Percentiles rank a stretch among this genome's conserved stretches.
phyloP scores from a whole-genome alignment of 169 alveolate genomes.

The Eimeria acervulina region DNA sequence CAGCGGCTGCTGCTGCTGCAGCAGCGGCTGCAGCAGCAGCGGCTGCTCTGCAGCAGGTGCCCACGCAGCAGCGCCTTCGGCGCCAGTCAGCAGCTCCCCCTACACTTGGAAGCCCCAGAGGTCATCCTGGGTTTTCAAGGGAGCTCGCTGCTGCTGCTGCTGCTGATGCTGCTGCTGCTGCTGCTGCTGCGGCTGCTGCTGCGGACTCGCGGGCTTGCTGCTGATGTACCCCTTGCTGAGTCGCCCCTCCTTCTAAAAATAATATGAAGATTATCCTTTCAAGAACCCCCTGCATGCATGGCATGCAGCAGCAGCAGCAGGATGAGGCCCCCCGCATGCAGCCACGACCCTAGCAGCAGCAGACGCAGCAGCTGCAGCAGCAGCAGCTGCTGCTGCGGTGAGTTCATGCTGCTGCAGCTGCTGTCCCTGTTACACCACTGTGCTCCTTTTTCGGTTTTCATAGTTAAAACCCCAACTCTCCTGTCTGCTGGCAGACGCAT shows the following conservation, averaged over 20 bases:
- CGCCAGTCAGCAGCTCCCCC: not conserved
- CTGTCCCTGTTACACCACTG: not conserved
- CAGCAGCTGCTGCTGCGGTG: not conserved
- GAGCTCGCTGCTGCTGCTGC: slow-evolving; percentile 54
- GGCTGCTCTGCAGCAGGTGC: not conserved
- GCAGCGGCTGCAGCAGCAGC: not conserved
- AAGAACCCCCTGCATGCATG: not conserved
- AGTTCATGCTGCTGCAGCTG: slow-evolving; percentile 32
- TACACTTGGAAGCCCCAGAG: not conserved
- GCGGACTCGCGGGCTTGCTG: slow-evolving; percentile 30
- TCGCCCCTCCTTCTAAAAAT: not conserved
- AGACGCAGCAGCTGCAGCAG: slow-evolving; percentile 32
- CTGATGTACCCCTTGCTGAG: not conserved
- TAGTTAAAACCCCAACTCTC: too few relatives aligned
- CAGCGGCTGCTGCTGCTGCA: slow-evolving; percentile 21
- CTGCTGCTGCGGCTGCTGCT: slow-evolving; percentile 8
- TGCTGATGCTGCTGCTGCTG: slow-evolving; percentile 48
- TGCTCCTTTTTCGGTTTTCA: not conserved
- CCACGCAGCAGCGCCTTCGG: not conserved
- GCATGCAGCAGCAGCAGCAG: not conserved
- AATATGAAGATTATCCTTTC: not conserved
- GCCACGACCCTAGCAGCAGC: slow-evolving; percentile 42
- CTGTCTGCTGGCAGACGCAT: not conserved
- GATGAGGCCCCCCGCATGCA: slow-evolving; percentile 50
- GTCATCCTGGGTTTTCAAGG: not conserved